Evolutionary conservation across 352 stramenopile genomes (phyloP).

Genomic region (Phytophthora ramorum): DNA sequence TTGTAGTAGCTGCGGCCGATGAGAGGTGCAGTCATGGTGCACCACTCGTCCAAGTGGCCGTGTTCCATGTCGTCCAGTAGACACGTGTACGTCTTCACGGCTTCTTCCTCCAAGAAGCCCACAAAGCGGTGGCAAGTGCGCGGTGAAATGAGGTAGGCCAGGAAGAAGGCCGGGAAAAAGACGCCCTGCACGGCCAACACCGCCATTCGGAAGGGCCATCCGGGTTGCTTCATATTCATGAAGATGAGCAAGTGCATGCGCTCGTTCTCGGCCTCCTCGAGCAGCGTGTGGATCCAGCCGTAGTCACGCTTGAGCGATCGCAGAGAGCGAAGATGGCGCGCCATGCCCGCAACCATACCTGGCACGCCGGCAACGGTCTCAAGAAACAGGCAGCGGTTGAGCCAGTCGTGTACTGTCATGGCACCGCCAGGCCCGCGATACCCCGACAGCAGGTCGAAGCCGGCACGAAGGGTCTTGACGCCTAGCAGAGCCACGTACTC

Average conservation of each 20-base stretch:
- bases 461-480: slow-evolving; percentile 42
- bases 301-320: slow-evolving; percentile 84
- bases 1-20: slow-evolving; percentile 90
- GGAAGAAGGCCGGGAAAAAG: slow-evolving; percentile 87
- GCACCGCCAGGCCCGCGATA: slow-evolving; percentile 56
- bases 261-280: slow-evolving; percentile 94
- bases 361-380: slow-evolving; percentile 79
- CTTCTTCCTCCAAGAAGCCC: slow-evolving; percentile 92
- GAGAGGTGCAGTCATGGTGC: slow-evolving; percentile 50
- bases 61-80: slow-evolving; percentile 90
- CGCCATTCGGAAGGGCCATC: slow-evolving; percentile 66
- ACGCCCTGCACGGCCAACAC: slow-evolving; percentile 86
- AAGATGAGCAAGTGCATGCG: slow-evolving; percentile 94
- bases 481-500: slow-evolving; percentile 43
- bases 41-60: slow-evolving; percentile 80
- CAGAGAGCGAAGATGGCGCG: slow-evolving; percentile 81
- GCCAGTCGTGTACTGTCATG: slow-evolving; percentile 72
- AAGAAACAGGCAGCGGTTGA: slow-evolving; percentile 78
- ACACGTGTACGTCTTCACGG: slow-evolving; percentile 90
- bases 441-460: slow-evolving; percentile 56
- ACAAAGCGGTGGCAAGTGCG: slow-evolving; percentile 89
- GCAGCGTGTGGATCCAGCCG: slow-evolving; percentile 89
- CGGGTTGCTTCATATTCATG: slow-evolving; percentile 88
- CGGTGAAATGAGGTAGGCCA: slow-evolving; percentile 87
- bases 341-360: slow-evolving; percentile 77